Percentiles rank a stretch among this genome's conserved stretches.
phyloP scores from a whole-genome alignment of 2,329 filamentous ascomycete species.

The Hymenoscyphus infarciens region DNA sequence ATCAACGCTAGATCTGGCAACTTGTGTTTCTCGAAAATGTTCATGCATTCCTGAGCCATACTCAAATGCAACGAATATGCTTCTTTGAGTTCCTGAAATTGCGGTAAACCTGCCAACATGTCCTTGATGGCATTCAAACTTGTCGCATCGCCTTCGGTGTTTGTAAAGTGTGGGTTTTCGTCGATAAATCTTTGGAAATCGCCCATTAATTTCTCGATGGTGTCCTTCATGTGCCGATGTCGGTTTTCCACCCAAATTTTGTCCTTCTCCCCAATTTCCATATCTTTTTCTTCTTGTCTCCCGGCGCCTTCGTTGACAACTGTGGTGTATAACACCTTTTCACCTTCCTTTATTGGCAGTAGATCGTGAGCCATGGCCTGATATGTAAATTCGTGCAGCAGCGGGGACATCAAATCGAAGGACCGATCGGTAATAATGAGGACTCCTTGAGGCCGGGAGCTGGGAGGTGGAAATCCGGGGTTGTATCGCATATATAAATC shows the following conservation, averaged over 20 bases:
- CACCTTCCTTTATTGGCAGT: conserved; percentile 79
- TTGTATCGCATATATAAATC: conserved; percentile 86
- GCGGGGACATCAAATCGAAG: conserved; percentile 84
- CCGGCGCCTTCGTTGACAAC: conserved; percentile 69
- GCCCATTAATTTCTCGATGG: conserved; percentile 85
- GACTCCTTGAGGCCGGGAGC: conserved; percentile 72
- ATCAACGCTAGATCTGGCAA: conserved; percentile 81
- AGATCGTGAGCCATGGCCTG: conserved; percentile 98
- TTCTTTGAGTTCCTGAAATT: conserved; percentile 95
- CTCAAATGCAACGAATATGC: conserved; percentile 90
- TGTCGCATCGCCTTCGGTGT: conserved; percentile 63
- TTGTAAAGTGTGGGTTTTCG: conserved; percentile 88
- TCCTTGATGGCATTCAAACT: conserved; percentile 91
- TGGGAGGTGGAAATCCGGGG: conserved; percentile 77
- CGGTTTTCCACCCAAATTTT: conserved; percentile 93
- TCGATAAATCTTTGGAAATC: conserved; percentile 91
- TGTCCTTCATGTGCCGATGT: conserved; percentile 96
- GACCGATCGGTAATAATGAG: conserved; percentile 86
- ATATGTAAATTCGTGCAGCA: conserved; percentile 96
- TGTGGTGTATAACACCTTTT: conserved; percentile 84
- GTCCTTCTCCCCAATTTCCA: conserved; percentile 88
- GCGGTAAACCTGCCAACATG: conserved; percentile 91
- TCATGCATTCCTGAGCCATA: conserved; percentile 98
- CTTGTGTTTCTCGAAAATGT: conserved; percentile 80
- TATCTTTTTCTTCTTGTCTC: conserved; percentile 77